Evolutionary conservation across 208 protist genomes (phyloP).

Genomic region (Angomonas deanei): DNA sequence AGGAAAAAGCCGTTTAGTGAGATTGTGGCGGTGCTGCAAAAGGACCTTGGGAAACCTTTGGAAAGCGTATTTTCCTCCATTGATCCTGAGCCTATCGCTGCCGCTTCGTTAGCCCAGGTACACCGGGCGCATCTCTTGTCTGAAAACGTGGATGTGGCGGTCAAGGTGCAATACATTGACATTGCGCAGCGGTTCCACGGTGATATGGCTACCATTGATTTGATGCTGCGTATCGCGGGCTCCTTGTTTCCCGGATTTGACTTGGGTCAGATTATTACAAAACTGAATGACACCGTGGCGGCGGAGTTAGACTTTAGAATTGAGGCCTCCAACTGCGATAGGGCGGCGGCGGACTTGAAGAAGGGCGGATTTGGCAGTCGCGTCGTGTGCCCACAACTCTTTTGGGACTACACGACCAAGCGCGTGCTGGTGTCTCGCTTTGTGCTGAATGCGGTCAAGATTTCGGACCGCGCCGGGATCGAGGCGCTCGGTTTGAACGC

Average conservation of each 20-base stretch:
- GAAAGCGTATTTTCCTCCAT: constrained; percentile 59
- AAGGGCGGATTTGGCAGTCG: constrained; percentile 61
- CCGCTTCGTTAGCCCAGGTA: constrained; percentile 89
- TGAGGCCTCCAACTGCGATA: constrained; percentile 90
- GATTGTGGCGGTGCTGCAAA: constrained; percentile 72
- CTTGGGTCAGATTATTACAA: constrained; percentile 77
- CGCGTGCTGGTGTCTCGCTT: constrained; percentile 74
- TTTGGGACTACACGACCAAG: constrained; percentile 50
- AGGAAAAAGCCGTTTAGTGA: constrained; percentile 66
- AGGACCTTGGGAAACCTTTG: constrained; percentile 41
- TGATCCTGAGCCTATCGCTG: constrained; percentile 71
- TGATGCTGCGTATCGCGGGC: constrained; percentile 60
- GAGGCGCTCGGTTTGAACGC: constrained; percentile 46
- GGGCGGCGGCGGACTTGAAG: constrained; percentile 59
- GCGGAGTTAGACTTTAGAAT: constrained; percentile 93
- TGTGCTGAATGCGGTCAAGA: constrained; percentile 63
- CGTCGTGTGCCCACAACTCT: constrained; percentile 64
- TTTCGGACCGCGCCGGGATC: constrained; percentile 68
- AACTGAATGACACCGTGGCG: constrained; percentile 82
- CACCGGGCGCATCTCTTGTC: constrained; percentile 59
- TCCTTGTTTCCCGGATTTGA: constrained; percentile 85
- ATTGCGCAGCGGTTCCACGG: constrained; percentile 79
- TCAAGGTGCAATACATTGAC: constrained; percentile 94
- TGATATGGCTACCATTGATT: constrained; percentile 84
- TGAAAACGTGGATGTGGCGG: constrained; percentile 82